Evolutionary conservation across 148 eudicot genomes (phyloP).

Genomic region (Nepenthes mirabilis): DNA sequence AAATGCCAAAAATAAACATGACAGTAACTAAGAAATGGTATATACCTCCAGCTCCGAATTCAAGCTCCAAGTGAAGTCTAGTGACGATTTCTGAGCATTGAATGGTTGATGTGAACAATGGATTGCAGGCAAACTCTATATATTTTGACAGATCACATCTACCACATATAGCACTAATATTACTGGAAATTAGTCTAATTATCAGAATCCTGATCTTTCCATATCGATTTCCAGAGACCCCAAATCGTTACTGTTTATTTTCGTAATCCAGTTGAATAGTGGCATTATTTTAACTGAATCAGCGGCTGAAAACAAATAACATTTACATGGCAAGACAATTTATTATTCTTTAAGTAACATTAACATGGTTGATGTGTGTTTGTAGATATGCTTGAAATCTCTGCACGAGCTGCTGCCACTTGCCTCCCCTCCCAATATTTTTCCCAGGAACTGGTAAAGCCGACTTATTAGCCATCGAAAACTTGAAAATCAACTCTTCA

Average conservation of each 20-base stretch:
- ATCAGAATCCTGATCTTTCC: background rate
- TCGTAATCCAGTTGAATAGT: too few species aligned
- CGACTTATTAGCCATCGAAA: constrained; percentile 23
- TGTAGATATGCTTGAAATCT: constrained; percentile 86
- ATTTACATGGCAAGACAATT: too few species aligned
- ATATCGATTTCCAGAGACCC: background rate
- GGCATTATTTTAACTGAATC: too few species aligned
- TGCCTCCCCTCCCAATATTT: constrained; percentile 46
- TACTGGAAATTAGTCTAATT: background rate
- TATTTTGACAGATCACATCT: background rate
- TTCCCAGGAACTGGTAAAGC: constrained; percentile 32
- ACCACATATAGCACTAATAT: background rate
- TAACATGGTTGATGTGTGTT: background rate
- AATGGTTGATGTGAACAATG: constrained; percentile 73
- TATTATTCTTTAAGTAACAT: too few species aligned
- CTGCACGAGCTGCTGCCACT: constrained; percentile 35
- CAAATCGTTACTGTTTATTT: too few species aligned
- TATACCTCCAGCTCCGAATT: constrained; percentile 66
- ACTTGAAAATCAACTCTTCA: constrained; percentile 55
- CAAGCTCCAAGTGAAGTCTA: constrained; percentile 67
- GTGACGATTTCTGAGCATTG: constrained; percentile 59
- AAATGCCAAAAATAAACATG: background rate
- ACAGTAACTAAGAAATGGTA: background rate
- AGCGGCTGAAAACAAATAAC: too few species aligned
- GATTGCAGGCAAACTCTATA: constrained; percentile 4